These are phyloP conservation scores for Podospora sp. DNA, from an alignment of 495 filamentous ascomycete genomes.

Conservation along the genomic window DNA sequence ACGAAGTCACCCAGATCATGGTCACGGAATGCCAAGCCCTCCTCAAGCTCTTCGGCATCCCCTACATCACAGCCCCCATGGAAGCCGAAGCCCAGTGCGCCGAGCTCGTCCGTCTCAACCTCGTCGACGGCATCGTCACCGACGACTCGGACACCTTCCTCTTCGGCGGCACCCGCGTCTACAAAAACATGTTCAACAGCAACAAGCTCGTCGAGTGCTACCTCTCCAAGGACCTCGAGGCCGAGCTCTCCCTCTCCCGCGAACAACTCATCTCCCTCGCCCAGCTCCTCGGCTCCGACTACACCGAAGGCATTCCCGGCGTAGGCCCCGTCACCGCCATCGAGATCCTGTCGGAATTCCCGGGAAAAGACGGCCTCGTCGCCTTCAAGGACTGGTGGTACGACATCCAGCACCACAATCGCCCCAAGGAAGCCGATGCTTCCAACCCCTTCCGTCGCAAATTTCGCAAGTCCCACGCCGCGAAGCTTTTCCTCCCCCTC, in stretches of 20 bases:
- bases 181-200: slow-evolving; percentile 99
- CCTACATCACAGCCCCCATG: slow-evolving; percentile 97
- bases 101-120: slow-evolving; percentile 77
- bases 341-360: slow-evolving; percentile 91
- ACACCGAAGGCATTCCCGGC: slow-evolving; percentile 87
- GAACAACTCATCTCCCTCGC: slow-evolving; percentile 83
- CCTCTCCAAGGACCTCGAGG: slow-evolving; percentile 80
- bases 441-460: slow-evolving; percentile 72
- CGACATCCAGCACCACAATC: slow-evolving; percentile 63
- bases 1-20: slow-evolving; percentile 95
- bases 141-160: slow-evolving; percentile 97
- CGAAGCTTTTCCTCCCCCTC: slow-evolving; percentile 82
- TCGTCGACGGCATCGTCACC: slow-evolving; percentile 98
- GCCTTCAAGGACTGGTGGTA: slow-evolving; percentile 88
- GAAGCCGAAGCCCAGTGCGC: slow-evolving; percentile 98
- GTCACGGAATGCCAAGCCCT: slow-evolving; percentile 92
- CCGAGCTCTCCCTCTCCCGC: slow-evolving; percentile 82
- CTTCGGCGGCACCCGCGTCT: slow-evolving; percentile 92
- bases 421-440: slow-evolving; percentile 56
- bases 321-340: slow-evolving; percentile 92
- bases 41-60: slow-evolving; percentile 85
- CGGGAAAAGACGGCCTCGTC: slow-evolving; percentile 51
- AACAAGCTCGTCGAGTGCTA: slow-evolving; percentile 98
- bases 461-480: slow-evolving; percentile 70
- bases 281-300: slow-evolving; percentile 88